Evolutionary conservation across 202 grass and related monocot species (phyloP), one percentile per base, ranked within the genome.

Genomic region (Elaeis oleifera): DNA sequence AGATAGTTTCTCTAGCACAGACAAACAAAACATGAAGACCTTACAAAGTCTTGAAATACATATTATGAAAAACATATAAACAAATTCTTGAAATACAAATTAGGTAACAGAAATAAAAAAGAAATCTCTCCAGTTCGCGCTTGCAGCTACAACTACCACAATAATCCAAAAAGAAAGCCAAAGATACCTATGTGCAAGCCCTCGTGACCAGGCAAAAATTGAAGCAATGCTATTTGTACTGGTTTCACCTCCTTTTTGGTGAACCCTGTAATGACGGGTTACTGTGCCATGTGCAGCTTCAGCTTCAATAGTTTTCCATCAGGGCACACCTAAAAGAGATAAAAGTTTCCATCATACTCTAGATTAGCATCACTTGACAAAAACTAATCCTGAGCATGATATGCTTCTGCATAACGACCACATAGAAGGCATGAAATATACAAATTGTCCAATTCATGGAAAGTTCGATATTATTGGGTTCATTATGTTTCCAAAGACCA

Each of bases 251-350:
- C 76, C 81, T 58, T 71, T 84, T 50, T 80, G 76, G 21, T 71
- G 68, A 72, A 84, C 81, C 60, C 81, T 65, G 60, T 58, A 84
- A 80, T 80, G 81, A 36, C 81, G 71, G 23, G 80, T 83, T 22
- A 83, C 80, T 50, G 74, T 83, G 19, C 80, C 80, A 70, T 83
- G 74, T 49, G 76, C 81, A 75, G 81, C 81, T 84, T 84, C 81
- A 44, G 81, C 76, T 84, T 80, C 81, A 0, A 84, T 80, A 16
- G 81, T 80, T 75, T 85, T 15, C 77, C 72, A 63, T 85, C 77
- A 76, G 77, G 82, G 54, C 82, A 80, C 9, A 85, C 72, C 82
- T 85, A 71, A 31, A 27, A 51, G 18, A 18, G 21, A 21, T 65
- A 67, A 14, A 18, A 64, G 65, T 63, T 36, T 18, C 5, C 16